Evolutionary conservation across 106 monocot species (phyloP).

Genomic region (Dioscorea zingiberensis): DNA sequence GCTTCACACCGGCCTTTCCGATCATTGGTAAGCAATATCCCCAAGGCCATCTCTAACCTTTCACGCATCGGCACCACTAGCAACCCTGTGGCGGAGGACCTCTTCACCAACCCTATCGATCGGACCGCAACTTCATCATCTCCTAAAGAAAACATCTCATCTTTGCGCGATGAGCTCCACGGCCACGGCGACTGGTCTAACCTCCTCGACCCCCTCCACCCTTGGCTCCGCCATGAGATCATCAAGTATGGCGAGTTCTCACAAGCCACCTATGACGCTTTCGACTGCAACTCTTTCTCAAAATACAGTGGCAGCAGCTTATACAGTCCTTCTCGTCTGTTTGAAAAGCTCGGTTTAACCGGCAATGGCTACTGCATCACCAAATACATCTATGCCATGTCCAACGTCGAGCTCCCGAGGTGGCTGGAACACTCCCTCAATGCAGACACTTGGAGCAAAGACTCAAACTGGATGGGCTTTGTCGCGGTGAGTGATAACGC

Average conservation of each 20-base stretch:
- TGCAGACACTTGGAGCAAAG: conserved; percentile 46
- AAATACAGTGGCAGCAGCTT: conserved; percentile 44
- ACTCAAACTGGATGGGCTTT: conserved; percentile 80
- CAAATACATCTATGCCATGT: conserved; percentile 66
- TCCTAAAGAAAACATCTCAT: conserved; percentile 52
- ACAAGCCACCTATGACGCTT: conserved; percentile 80
- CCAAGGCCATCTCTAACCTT: conserved; percentile 15
- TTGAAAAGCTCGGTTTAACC: conserved; percentile 33
- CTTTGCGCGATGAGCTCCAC: conserved; percentile 30
- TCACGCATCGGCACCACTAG: conserved; percentile 12
- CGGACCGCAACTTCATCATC: conserved; percentile 19
- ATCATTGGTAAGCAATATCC: conserved; percentile 31
- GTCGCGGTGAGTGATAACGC: conserved; percentile 53
- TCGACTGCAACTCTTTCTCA: conserved; percentile 51
- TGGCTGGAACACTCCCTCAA: conserved; percentile 40
- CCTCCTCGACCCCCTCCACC: conserved; percentile 68
- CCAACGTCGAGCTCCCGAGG: conserved; percentile 36
- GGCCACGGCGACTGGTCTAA: conserved; percentile 44
- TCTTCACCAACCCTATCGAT: background rate
- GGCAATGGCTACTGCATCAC: conserved; percentile 37
- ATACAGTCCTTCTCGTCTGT: conserved; percentile 27
- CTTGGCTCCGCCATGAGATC: conserved; percentile 57
- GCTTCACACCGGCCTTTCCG: conserved; percentile 1
- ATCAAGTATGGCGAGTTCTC: conserved; percentile 75
- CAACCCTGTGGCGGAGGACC: background rate